Evolutionary conservation across 139 green algal genomes (phyloP).

Genomic region (Coelastrella sp.): DNA sequence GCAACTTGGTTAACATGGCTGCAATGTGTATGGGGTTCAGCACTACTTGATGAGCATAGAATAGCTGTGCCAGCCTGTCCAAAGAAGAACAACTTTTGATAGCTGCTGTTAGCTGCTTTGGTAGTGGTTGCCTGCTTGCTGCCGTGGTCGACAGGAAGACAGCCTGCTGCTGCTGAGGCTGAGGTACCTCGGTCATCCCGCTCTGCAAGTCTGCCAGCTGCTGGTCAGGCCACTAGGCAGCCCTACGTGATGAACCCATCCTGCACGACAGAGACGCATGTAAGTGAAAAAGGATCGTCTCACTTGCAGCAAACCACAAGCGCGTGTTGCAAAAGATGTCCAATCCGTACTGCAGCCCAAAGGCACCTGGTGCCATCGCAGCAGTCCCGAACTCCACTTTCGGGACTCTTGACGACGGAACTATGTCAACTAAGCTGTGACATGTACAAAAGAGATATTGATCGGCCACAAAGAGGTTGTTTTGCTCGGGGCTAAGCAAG

Average conservation of each 20-base stretch:
- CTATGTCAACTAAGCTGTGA: too few species aligned
- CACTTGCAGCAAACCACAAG: too few species aligned
- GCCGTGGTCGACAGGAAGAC: not conserved
- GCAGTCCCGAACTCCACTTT: not conserved
- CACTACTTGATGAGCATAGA: slow-evolving; percentile 32
- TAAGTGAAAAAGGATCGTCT: too few species aligned
- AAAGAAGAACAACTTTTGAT: slow-evolving; percentile 35
- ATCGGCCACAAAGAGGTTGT: too few species aligned
- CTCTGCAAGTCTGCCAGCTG: not conserved
- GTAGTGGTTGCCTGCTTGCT: slow-evolving; percentile 36
- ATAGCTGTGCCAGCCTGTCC: slow-evolving; percentile 42
- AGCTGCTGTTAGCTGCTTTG: slow-evolving; percentile 50
- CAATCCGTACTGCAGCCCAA: too few species aligned
- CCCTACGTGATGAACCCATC: too few species aligned
- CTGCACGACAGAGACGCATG: too few species aligned
- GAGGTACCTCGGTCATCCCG: not conserved
- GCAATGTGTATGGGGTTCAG: slow-evolving; percentile 53
- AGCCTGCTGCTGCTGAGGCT: slow-evolving; percentile 6
- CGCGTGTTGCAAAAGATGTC: too few species aligned
- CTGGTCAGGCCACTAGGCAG: not conserved
- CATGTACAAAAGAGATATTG: too few species aligned
- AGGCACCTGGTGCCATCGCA: not conserved
- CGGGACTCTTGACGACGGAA: too few species aligned
- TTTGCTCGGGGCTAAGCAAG: too few species aligned
- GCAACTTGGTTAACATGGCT: slow-evolving; percentile 49